phyloP scores from a whole-genome alignment of 371 early-diverging fungal species.

The Mucor racemosus region DNA sequence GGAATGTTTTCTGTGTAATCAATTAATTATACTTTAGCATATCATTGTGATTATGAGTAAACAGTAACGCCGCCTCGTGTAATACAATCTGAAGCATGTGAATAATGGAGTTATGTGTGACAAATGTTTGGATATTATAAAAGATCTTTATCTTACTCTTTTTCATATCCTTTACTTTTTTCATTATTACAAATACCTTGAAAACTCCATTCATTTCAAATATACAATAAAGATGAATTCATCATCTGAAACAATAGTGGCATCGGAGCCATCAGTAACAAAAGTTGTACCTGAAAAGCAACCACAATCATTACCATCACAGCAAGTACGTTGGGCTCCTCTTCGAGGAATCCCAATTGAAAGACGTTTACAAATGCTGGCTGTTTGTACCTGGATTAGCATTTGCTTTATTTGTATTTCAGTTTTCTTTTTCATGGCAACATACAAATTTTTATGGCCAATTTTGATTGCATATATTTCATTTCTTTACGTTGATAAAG shows the following conservation, averaged over 20 bases:
- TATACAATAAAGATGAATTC: background rate
- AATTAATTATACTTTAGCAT: background rate
- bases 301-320: background rate
- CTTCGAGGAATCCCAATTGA: constrained; percentile 55
- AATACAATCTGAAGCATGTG: constrained; percentile 7
- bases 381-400: constrained; percentile 45
- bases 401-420: constrained; percentile 46
- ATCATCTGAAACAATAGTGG: constrained; percentile 14
- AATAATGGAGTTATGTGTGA: constrained; percentile 5
- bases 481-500: constrained; percentile 62
- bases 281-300: background rate
- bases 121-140: constrained; percentile 4
- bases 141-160: background rate
- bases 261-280: background rate
- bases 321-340: constrained; percentile 33
- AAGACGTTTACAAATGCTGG: constrained; percentile 76
- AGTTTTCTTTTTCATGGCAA: constrained; percentile 51
- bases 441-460: constrained; percentile 64
- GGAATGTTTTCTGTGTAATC: background rate
- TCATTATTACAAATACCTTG: background rate
- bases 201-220: background rate
- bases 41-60: constrained; percentile 9
- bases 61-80: background rate
- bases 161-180: background rate
- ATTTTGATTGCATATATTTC: constrained; percentile 68